These are phyloP conservation scores for Codiaeum variegatum DNA, from an alignment of 441 rosid genomes.

Conservation along the genomic window DNA sequence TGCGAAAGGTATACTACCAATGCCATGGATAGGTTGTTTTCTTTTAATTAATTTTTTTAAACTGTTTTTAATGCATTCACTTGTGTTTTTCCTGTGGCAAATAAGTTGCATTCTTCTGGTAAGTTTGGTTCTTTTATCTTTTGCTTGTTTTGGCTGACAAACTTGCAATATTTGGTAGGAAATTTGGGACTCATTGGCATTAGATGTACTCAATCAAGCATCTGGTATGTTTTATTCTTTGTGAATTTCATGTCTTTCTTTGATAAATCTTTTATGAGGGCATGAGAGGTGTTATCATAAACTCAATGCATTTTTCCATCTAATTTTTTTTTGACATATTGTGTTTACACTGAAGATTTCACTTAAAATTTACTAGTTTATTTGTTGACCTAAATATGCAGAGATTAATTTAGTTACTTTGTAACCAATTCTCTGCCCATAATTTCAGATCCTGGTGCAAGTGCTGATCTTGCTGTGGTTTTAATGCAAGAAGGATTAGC, in stretches of 20 bases:
- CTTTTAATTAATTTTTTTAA: background rate
- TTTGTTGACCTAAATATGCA: background rate
- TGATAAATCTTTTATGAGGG: background rate
- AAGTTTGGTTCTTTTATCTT: background rate
- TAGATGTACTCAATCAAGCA: slow-evolving; percentile 76
- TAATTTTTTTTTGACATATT: no score
- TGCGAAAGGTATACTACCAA: slow-evolving; percentile 62
- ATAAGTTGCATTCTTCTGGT: no score
- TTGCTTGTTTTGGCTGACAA: background rate
- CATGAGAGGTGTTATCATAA: background rate
- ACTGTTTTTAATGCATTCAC: background rate
- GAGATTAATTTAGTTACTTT: background rate
- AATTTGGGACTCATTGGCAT: slow-evolving; percentile 79
- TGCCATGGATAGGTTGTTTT: background rate
- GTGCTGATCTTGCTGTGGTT: slow-evolving; percentile 90
- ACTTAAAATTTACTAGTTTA: no score
- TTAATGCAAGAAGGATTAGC: slow-evolving; percentile 98
- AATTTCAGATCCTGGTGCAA: slow-evolving; percentile 79
- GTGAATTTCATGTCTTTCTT: background rate
- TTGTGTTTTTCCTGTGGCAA: no score
- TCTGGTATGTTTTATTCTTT: slow-evolving; percentile 50
- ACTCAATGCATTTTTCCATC: background rate
- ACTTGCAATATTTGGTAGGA: slow-evolving; percentile 38
- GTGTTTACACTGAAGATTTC: background rate
- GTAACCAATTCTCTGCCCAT: slow-evolving; percentile 4